Conservation (phyloP, 2,329 filamentous ascomycete species). For the Ceratocystis colombiana region DNA sequence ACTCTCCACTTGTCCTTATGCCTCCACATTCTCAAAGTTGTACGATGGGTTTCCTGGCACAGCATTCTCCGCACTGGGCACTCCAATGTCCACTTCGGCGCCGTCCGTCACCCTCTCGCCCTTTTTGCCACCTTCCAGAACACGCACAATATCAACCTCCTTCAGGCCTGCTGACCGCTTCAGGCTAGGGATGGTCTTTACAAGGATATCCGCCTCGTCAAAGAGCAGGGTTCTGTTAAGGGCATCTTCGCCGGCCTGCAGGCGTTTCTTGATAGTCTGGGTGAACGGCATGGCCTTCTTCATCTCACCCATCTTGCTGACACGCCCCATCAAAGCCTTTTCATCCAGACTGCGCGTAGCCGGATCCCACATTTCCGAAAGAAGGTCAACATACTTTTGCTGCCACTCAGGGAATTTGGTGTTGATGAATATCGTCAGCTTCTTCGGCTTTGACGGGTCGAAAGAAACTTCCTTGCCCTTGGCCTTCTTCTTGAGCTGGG, state of each 20-base stretch:
- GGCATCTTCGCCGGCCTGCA: conserved; percentile 64
- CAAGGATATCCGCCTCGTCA: conserved; percentile 66
- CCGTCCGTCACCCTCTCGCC: conserved; percentile 46
- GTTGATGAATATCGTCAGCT: conserved; percentile 75
- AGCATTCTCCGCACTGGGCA: conserved; percentile 56
- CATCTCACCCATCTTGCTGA: conserved; percentile 76
- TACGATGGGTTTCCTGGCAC: conserved; percentile 76
- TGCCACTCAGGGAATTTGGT: conserved; percentile 82
- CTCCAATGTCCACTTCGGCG: conserved; percentile 48
- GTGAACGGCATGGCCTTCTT: conserved; percentile 99
- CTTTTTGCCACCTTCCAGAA: conserved; percentile 60
- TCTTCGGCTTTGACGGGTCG: conserved; percentile 86
- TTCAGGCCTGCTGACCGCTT: conserved; percentile 63
- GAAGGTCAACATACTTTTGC: conserved; percentile 73
- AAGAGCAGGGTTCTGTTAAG: conserved; percentile 79
- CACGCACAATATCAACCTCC: conserved; percentile 59
- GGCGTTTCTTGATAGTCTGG: conserved; percentile 71
- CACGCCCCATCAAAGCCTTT: conserved; percentile 66
- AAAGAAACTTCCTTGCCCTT: conserved; percentile 83
- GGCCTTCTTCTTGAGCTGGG: conserved; percentile 75
- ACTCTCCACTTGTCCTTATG: neutral
- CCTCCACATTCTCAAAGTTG: conserved; percentile 65
- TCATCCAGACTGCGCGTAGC: conserved; percentile 57
- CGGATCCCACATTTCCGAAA: conserved; percentile 59
- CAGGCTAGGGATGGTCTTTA: conserved; percentile 68